A percentile compares a stretch with the other conserved stretches of the same genome.
Conservation (phyloP, 768 basidiomycete genomes). For the Lactarius hatsudake region DNA sequence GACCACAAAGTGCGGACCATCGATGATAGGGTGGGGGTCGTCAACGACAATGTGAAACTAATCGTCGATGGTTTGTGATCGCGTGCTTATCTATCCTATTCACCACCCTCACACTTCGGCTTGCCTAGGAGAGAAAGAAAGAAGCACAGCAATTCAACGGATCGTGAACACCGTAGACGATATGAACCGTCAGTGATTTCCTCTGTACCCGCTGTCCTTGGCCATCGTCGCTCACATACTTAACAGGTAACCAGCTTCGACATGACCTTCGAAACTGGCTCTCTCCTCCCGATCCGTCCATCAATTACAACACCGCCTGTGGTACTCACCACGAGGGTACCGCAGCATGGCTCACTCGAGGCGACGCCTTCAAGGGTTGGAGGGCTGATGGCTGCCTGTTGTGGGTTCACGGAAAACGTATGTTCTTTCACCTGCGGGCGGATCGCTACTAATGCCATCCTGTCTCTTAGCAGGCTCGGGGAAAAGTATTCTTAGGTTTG, state of each 20-base stretch:
- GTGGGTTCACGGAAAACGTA: constrained; percentile 11
- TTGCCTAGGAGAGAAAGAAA: background rate
- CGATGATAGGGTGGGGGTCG: background rate
- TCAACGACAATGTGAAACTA: background rate
- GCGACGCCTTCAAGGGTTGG: background rate
- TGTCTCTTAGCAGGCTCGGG: constrained; percentile 8
- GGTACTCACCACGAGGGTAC: background rate
- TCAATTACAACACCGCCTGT: background rate
- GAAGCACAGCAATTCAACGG: background rate
- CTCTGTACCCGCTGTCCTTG: too few species aligned
- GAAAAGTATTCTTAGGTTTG: constrained; percentile 7
- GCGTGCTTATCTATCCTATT: background rate
- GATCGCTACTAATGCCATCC: background rate
- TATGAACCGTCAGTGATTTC: background rate
- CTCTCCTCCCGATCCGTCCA: constrained; percentile 3
- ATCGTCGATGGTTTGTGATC: background rate
- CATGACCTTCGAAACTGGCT: background rate
- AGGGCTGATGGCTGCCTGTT: background rate
- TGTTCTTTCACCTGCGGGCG: background rate
- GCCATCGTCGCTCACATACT: background rate
- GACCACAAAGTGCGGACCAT: background rate
- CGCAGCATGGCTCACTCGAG: background rate
- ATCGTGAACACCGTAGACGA: background rate
- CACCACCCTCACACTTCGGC: background rate
- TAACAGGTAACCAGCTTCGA: background rate